Base-by-base conservation (phyloP, 768 basidiomycete genomes). In the Chalciporus piperatus region DNA sequence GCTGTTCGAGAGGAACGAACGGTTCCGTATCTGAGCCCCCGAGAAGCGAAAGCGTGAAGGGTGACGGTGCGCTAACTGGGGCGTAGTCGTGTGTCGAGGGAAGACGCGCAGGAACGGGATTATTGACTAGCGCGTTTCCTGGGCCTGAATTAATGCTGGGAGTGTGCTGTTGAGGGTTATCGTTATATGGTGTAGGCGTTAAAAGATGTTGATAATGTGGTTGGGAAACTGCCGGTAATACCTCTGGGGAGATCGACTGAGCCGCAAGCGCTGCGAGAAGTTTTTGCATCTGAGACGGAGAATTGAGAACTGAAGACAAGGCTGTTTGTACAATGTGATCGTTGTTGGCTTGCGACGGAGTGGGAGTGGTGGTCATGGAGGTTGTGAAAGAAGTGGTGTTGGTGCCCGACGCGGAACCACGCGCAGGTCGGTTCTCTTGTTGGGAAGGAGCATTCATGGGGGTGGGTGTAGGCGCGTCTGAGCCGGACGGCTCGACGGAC, bases 251-350 rank as follows among this genome's bases (percentile, higher is more conserved):
- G 40, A 68, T 56, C 1, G 64, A 55, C 43, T 61, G 65, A 12
- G 63, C 46, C 54, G 64, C 57, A 1, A 84, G 70, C 0, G 77
- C 73, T 0, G 73, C 69, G 16, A 85, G 68, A 8, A 87, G 68
- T 47, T 80, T 77, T 53, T 85, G 83, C 46, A 87, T 74, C 58
- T 85, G 82, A 1, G 65, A 59, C 0, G 83, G 82, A 0, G 79
- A 73, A 38, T 60, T 72, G 45, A 74, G 64, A 22, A 86, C 70
- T 50, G 79, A 78, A 41, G 79, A 74, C 32, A 85, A 69, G 8
- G 80, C 71, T 10, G 72, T 64, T 55, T 82, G 79, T 37, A 83
- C 70, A 16, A 76, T 72, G 7, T 69, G 66, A 51, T 80, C 74
- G 39, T 75, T 75, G 50, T 73, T 74, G 30, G 62, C 11, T 51